Conservation (phyloP, 2,329 filamentous ascomycete species). For the Colletotrichum musicola region DNA sequence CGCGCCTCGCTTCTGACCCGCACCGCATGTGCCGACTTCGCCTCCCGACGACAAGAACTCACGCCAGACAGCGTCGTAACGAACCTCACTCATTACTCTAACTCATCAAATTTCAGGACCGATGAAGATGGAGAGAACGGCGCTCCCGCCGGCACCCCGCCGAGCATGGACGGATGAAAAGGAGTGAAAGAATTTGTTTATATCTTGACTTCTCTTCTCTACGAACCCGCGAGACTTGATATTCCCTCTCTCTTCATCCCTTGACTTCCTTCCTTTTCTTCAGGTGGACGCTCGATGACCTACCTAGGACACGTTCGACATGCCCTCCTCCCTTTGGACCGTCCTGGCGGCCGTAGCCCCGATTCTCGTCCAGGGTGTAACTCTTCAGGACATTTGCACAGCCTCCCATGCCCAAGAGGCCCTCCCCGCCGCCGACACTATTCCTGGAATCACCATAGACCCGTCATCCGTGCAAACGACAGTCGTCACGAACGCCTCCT, state of each 20-base stretch:
- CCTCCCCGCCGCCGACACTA: slow-evolving; percentile 42
- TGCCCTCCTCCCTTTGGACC: not conserved
- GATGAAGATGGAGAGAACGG: not conserved
- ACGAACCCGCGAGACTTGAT: not conserved
- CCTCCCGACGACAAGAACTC: slow-evolving; percentile 2
- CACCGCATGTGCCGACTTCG: not conserved
- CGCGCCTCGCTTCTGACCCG: slow-evolving; percentile 23
- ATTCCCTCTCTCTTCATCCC: not conserved
- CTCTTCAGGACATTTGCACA: slow-evolving; percentile 42
- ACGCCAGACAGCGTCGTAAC: not conserved
- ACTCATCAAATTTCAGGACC: not conserved
- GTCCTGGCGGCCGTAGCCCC: slow-evolving; percentile 5
- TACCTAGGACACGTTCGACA: not conserved
- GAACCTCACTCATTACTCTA: not conserved
- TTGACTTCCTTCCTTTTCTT: not conserved
- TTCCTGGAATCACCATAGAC: slow-evolving; percentile 46
- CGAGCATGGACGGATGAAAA: not conserved
- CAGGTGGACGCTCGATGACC: too few relatives aligned
- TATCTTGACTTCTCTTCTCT: not conserved
- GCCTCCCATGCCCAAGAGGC: slow-evolving; percentile 41
- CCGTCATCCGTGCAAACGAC: slow-evolving; percentile 44
- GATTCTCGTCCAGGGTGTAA: slow-evolving; percentile 37
- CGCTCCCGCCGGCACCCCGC: not conserved
- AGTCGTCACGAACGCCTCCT: slow-evolving; percentile 49
- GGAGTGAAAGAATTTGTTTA: not conserved